Evolutionary conservation across 768 basidiomycete genomes (phyloP).

Genomic region (Panaeolus cyanescens): DNA sequence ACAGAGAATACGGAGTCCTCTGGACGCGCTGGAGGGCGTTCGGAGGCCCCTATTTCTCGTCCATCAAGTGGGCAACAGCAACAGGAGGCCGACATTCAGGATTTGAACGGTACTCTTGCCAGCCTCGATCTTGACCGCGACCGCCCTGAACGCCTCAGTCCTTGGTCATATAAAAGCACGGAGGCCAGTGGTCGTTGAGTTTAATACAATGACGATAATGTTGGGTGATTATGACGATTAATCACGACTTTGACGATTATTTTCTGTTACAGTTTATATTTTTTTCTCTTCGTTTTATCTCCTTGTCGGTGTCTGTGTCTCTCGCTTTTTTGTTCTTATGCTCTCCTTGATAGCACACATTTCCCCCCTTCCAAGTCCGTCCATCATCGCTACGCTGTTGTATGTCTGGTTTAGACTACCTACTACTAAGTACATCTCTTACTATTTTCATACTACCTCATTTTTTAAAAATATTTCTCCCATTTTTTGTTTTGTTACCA

Average conservation of each 20-base stretch:
- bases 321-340: conserved; percentile 5
- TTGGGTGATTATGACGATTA: conserved; percentile 3
- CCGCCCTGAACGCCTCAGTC: background rate
- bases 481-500: background rate
- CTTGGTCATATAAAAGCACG: conserved; percentile 25
- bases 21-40: conserved; percentile 42
- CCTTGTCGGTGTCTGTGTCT: conserved; percentile 3
- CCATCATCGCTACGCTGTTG: conserved; percentile 4
- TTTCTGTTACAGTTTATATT: conserved; percentile 10
- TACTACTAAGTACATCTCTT: conserved; percentile 2
- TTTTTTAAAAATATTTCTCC: background rate
- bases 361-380: background rate
- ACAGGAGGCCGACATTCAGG: conserved; percentile 60
- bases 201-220: background rate
- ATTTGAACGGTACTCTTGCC: conserved; percentile 76
- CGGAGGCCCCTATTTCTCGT: conserved; percentile 53
- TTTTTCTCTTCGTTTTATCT: conserved; percentile 7
- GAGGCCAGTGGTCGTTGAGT: conserved; percentile 14
- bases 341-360: conserved; percentile 4
- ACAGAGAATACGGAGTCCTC: conserved; percentile 44
- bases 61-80: conserved; percentile 51
- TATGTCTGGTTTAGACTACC: background rate
- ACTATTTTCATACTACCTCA: background rate
- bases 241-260: background rate
- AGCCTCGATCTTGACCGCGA: conserved; percentile 64